phyloP scores from a whole-genome alignment of 768 basidiomycete genomes.

The Rubroboletus pulcherrimus region DNA sequence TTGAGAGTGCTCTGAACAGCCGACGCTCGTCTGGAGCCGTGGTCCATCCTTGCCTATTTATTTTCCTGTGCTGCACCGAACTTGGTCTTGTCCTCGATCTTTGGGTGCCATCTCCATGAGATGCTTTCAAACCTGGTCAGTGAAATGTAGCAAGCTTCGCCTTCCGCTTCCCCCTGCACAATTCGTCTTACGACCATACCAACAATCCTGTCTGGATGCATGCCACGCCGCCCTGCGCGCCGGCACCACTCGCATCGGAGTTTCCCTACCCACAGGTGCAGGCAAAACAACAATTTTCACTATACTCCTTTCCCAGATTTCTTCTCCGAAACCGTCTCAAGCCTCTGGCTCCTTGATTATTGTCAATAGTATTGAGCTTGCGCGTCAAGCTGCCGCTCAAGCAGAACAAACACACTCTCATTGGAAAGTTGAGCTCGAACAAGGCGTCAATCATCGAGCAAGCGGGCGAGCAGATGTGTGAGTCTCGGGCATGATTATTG shows the following conservation, averaged over 20 bases:
- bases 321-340: slow-evolving; percentile 38
- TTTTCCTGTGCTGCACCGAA: not conserved
- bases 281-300: slow-evolving; percentile 93
- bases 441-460: slow-evolving; percentile 70
- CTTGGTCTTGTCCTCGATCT: not conserved
- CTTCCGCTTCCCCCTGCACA: not conserved
- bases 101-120: slow-evolving; percentile 7
- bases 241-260: slow-evolving; percentile 75
- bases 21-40: not conserved
- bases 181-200: slow-evolving; percentile 74
- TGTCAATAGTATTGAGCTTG: slow-evolving; percentile 88
- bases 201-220: slow-evolving; percentile 72
- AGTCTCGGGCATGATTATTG: slow-evolving; percentile 1
- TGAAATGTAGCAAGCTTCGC: not conserved
- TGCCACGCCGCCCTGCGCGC: slow-evolving; percentile 66
- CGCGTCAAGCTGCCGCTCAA: slow-evolving; percentile 77
- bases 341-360: slow-evolving; percentile 71
- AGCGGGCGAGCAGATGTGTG: slow-evolving; percentile 84
- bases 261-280: slow-evolving; percentile 81
- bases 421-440: slow-evolving; percentile 89
- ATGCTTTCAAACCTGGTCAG: slow-evolving; percentile 1
- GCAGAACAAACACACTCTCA: slow-evolving; percentile 62
- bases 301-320: slow-evolving; percentile 66
- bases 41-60: not conserved
- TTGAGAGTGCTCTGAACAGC: not conserved